These are phyloP conservation scores for Sporothrix curviconia DNA, from an alignment of 2,329 filamentous ascomycete genomes.

Conservation along the genomic window DNA sequence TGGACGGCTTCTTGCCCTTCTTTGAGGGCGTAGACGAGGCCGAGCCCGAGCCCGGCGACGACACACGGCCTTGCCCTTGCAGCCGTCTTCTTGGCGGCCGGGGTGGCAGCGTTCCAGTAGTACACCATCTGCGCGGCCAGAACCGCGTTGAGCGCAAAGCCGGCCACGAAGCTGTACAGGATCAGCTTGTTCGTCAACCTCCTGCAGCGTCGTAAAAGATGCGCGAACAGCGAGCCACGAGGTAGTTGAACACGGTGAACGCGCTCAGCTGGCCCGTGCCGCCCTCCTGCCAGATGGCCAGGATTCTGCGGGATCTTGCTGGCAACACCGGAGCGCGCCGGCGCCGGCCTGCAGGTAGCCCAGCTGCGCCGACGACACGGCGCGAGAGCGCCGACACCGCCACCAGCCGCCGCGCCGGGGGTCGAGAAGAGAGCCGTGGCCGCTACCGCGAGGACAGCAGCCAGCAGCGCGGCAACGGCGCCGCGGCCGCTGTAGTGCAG, in stretches of 20 bases:
- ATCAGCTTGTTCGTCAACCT: slow-evolving; percentile 96
- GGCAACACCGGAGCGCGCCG: slow-evolving; percentile 71
- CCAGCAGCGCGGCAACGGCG: slow-evolving; percentile 65
- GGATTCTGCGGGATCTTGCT: slow-evolving; percentile 93
- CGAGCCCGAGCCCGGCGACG: not conserved
- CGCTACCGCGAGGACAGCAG: slow-evolving; percentile 66
- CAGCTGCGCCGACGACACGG: slow-evolving; percentile 65
- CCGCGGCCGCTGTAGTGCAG: slow-evolving; percentile 70
- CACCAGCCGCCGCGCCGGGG: not conserved
- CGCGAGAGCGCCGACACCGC: no score
- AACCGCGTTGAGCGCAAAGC: slow-evolving; percentile 81
- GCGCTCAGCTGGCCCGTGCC: slow-evolving; percentile 93
- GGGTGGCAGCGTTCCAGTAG: slow-evolving; percentile 81
- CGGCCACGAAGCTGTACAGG: slow-evolving; percentile 87
- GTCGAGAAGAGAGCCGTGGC: slow-evolving; percentile 65
- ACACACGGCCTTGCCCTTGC: not conserved
- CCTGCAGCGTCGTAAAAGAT: slow-evolving; percentile 97
- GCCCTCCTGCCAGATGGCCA: slow-evolving; percentile 75
- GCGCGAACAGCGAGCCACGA: slow-evolving; percentile 81
- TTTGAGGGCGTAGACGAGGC: slow-evolving; percentile 3
- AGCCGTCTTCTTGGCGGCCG: slow-evolving; percentile 20
- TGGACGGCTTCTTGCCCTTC: slow-evolving; percentile 13
- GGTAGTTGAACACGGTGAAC: slow-evolving; percentile 98
- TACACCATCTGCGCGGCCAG: slow-evolving; percentile 87
- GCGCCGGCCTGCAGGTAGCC: slow-evolving; percentile 76